These are phyloP conservation scores for Sporothrix dimorphospora DNA, from an alignment of 2,329 filamentous ascomycete species.

Conservation along the genomic window DNA sequence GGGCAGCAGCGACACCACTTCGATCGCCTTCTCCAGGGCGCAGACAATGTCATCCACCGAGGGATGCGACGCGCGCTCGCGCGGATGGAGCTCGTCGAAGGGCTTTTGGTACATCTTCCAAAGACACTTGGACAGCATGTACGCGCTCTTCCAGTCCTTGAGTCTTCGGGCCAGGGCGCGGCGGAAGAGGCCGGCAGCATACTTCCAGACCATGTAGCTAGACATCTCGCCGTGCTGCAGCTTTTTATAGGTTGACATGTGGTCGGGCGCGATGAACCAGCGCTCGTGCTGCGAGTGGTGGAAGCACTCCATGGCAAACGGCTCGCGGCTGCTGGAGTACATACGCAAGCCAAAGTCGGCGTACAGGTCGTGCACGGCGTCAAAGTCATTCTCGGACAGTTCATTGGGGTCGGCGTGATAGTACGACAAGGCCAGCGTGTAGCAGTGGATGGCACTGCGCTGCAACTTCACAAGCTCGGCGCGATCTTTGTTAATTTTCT, in stretches of 20 bases:
- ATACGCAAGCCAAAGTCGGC: slow-evolving; percentile 64
- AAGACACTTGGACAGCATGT: slow-evolving; percentile 64
- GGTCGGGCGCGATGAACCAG: slow-evolving; percentile 58
- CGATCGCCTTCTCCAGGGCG: slow-evolving; percentile 55
- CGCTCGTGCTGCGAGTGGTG: slow-evolving; percentile 59
- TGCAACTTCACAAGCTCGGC: slow-evolving; percentile 75
- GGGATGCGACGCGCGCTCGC: slow-evolving; percentile 46
- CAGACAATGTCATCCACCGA: slow-evolving; percentile 49
- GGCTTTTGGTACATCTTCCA: slow-evolving; percentile 66
- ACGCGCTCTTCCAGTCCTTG: slow-evolving; percentile 62
- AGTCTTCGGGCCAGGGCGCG: slow-evolving; percentile 59
- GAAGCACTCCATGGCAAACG: slow-evolving; percentile 66
- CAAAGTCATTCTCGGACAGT: slow-evolving; percentile 50
- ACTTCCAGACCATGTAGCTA: slow-evolving; percentile 65
- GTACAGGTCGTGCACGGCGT: slow-evolving; percentile 61
- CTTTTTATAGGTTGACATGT: slow-evolving; percentile 55
- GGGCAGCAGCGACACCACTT: slow-evolving; percentile 54
- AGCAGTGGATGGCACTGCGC: slow-evolving; percentile 80
- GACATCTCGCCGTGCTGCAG: slow-evolving; percentile 60
- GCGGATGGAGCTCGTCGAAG: slow-evolving; percentile 48
- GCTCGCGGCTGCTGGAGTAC: slow-evolving; percentile 64
- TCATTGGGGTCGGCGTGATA: slow-evolving; percentile 48
- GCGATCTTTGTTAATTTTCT: slow-evolving; percentile 86
- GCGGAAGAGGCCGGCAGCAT: slow-evolving; percentile 58
- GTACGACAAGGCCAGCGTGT: slow-evolving; percentile 63